Evolutionary conservation across 768 basidiomycete species (phyloP), one percentile per base, ranked within the genome.

Genomic region (Suillus paluster): DNA sequence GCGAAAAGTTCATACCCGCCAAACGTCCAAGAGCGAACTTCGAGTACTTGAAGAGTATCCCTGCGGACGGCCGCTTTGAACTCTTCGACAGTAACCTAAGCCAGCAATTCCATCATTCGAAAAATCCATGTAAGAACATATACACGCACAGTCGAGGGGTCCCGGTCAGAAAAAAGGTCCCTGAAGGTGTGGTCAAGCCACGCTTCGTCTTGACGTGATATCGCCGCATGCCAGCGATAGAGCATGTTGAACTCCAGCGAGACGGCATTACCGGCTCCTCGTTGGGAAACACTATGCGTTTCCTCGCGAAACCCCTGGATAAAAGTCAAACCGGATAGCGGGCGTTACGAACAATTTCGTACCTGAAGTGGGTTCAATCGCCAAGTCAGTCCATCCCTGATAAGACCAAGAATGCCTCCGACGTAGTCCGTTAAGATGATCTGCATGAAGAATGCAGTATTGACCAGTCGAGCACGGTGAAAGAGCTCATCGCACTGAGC

Each of bases 401-500:
- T 84, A 15, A 91, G 81, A 19, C 87, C 88, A 34, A 93, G 79
- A 65, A 93, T 92, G 21, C 83, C 82, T 19, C 89, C 90, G 19
- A 93, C 87, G 63, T 93, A 93, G 70, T 92, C 91, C 76, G 68
- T 65, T 46, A 92, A 77, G 67, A 91, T 87, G 39, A 88, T 83
- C 63, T 87, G 83, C 82, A 89, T 84, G 66, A 90, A 89, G 67
- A 80, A 88, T 4, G 83, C 88, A 57, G 86, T 87, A 71, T 93
- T 93, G 49, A 92, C 86, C 50, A 92, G 78, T 53, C 91, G 83
- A 11, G 89, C 80, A 33, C 88, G 84, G 61, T 90, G 81, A 77
- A 91, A 93, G 50, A 93, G 86, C 67, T 92, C 91, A 55, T 91
- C 86, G 59, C 93, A 92, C 69, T 93, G 91, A 0, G 66, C 73